Evolutionary conservation across 1,284 basidiomycete species (phyloP), one percentile per base, ranked within the genome.

Genomic region (Spongispora temasekensis): DNA sequence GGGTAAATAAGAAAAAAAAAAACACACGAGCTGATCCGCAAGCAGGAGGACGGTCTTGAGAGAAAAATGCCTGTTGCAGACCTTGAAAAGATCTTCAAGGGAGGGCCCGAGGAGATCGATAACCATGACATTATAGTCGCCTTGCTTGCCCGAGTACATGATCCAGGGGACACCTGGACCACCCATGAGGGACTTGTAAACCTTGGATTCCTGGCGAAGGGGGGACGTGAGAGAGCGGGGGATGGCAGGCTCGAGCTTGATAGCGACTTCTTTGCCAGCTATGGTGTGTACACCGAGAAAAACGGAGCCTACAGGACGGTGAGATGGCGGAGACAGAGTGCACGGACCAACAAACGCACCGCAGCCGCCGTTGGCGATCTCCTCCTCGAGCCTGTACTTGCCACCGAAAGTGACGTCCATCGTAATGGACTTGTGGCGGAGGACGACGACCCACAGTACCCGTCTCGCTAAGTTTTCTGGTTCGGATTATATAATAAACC

Each of bases 81-180:
- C 91, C 78, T 95, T 94, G 86, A 97, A 97, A 57, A 97, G 84
- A 76, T 97, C 95, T 74, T 98, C 95, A 60, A 97, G 83, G 10
- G 91, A 94, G 5, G 95, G 94, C 1, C 95, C 95, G 58, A 98
- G 86, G 46, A 97, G 85, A 81, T 97, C 96, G 71, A 97, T 89
- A 69, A 97, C 93, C 93, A 98, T 94, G 67, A 96, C 94, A 70
- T 97, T 96, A 81, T 95, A 97, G 79, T 96, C 94, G 68, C 95
- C 95, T 72, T 96, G 91, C 69, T 88, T 91, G 30, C 95, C 96
- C 46, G 91, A 96, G 90, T 94, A 97, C 81, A 95, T 87, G 61
- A 97, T 93, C 83, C 94, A 97, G 3, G 96, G 95, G 1, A 98
- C 92, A 54, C 95, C 95, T 48, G 93, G 91, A 58, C 93, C 94